These are phyloP conservation scores for Mortierella sp. DNA, from an alignment of 371 early-diverging fungal species.

Conservation along the genomic window DNA sequence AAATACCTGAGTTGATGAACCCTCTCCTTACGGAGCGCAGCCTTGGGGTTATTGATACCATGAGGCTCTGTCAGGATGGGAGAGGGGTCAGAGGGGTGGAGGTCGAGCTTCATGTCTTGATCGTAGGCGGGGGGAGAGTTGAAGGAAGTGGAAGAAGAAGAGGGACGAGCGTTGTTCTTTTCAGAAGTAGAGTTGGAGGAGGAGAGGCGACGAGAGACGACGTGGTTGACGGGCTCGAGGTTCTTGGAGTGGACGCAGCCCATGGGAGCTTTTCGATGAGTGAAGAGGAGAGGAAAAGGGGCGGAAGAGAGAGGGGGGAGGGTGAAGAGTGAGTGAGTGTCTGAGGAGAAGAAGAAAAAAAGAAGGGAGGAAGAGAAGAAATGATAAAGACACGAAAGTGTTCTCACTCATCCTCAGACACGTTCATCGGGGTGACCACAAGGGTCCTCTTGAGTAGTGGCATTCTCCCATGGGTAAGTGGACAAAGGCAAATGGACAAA, in stretches of 20 bases:
- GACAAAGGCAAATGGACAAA: too few relatives aligned
- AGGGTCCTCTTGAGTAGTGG: not conserved
- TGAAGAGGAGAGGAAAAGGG: not conserved
- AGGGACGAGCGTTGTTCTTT: slow-evolving; percentile 15
- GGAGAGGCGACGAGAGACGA: slow-evolving; percentile 24
- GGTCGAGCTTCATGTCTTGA: slow-evolving; percentile 46
- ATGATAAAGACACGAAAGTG: not conserved
- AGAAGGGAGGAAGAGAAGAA: not conserved
- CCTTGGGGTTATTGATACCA: slow-evolving; percentile 44
- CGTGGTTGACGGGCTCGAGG: slow-evolving; percentile 33
- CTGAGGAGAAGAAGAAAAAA: not conserved
- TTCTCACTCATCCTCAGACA: not conserved
- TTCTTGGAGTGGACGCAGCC: slow-evolving; percentile 55
- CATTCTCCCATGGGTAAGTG: not conserved
- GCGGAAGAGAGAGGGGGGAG: not conserved
- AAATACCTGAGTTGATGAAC: slow-evolving; percentile 37
- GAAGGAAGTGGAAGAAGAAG: slow-evolving; percentile 21
- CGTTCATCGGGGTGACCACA: not conserved
- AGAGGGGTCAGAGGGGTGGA: slow-evolving; percentile 3
- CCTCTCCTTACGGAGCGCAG: slow-evolving; percentile 29
- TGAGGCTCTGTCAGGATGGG: slow-evolving; percentile 50
- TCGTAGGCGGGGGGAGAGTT: slow-evolving; percentile 36
- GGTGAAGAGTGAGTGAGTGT: not conserved
- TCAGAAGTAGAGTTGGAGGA: slow-evolving; percentile 1
- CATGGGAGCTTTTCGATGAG: slow-evolving; percentile 15